These are phyloP conservation scores for Eucalyptus erythrocorys DNA, from an alignment of 345 rosid species.

Conservation along the genomic window DNA sequence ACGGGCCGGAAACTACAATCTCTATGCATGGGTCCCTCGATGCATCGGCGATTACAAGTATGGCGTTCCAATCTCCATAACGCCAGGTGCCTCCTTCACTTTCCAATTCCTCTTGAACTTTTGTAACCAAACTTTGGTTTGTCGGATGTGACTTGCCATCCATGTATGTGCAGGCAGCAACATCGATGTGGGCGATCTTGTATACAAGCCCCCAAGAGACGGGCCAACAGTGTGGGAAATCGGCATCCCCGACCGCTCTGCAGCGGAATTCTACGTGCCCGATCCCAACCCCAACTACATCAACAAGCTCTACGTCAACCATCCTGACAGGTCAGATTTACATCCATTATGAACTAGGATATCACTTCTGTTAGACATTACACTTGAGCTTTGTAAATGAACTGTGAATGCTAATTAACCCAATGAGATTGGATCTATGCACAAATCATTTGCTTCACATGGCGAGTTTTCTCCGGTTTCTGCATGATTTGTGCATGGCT, in stretches of 20 bases:
- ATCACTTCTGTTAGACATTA: background rate
- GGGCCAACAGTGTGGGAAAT: conserved; percentile 73
- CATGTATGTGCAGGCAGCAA: conserved; percentile 14
- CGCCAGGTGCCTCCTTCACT: conserved; percentile 26
- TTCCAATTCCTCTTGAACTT: background rate
- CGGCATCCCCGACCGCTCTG: conserved; percentile 54
- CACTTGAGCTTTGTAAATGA: background rate
- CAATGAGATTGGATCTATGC: background rate
- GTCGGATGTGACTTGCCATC: background rate
- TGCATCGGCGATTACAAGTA: conserved; percentile 67
- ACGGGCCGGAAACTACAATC: conserved; percentile 42
- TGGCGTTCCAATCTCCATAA: conserved; percentile 23
- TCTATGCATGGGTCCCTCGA: conserved; percentile 80
- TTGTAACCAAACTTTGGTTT: background rate
- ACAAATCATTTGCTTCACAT: background rate
- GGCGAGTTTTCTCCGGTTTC: background rate
- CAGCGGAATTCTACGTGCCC: conserved; percentile 49
- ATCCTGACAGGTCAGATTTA: conserved; percentile 51
- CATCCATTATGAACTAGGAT: background rate
- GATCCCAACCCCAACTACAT: conserved; percentile 43
- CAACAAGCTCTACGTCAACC: conserved; percentile 39
- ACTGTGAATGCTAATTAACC: background rate
- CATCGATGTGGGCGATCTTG: conserved; percentile 20
- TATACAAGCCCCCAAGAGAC: conserved; percentile 48
- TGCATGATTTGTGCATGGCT: background rate